Conservation (phyloP, 2,329 filamentous ascomycete species). For the Aspergillus sp. region DNA sequence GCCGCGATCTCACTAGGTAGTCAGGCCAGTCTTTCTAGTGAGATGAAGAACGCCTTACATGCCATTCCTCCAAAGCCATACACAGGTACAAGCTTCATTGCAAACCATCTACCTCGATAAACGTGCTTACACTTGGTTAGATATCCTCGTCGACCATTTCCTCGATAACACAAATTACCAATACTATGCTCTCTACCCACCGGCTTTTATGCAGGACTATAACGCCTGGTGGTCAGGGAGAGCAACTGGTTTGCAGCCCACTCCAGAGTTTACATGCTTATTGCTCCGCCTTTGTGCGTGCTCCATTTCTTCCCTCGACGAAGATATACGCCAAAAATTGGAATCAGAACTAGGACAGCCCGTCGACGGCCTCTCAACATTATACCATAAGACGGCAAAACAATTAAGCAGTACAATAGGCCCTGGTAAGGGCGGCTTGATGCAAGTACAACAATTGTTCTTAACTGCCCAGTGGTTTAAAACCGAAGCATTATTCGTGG, state of each 20-base stretch:
- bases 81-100: slow-evolving; percentile 26
- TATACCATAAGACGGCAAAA: slow-evolving; percentile 45
- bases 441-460: slow-evolving; percentile 53
- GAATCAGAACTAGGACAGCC: slow-evolving; percentile 47
- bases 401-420: slow-evolving; percentile 44
- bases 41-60: slow-evolving; percentile 33
- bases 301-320: slow-evolving; percentile 44
- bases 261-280: slow-evolving; percentile 49
- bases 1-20: slow-evolving; percentile 1
- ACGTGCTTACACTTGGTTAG: slow-evolving; percentile 26
- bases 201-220: slow-evolving; percentile 47
- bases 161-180: slow-evolving; percentile 47
- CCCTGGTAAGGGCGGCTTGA: slow-evolving; percentile 45
- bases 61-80: slow-evolving; percentile 40
- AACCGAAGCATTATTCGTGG: slow-evolving; percentile 47
- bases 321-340: slow-evolving; percentile 39
- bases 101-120: not conserved
- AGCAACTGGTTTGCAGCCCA: slow-evolving; percentile 33
- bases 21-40: slow-evolving; percentile 21
- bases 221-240: slow-evolving; percentile 47
- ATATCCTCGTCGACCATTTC: slow-evolving; percentile 49
- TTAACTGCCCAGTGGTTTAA: slow-evolving; percentile 50
- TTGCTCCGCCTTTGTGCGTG: slow-evolving; percentile 49
- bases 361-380: slow-evolving; percentile 39
- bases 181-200: slow-evolving; percentile 49